Percentiles rank a stretch among this genome's conserved stretches.
These are phyloP conservation scores for Populus hybrid DNA, from an alignment of 441 rosid genomes.

Conservation along the genomic window DNA sequence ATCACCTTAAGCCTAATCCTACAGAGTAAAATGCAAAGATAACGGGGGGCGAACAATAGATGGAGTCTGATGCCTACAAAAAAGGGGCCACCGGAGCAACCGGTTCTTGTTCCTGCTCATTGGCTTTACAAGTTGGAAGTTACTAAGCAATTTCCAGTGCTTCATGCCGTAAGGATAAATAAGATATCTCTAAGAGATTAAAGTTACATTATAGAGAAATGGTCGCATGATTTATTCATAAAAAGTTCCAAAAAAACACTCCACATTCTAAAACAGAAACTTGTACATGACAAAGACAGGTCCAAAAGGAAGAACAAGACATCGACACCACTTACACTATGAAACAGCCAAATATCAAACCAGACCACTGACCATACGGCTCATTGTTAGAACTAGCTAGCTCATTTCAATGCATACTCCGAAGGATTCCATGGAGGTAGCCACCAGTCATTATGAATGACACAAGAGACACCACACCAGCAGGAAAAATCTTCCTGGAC, in stretches of 20 bases:
- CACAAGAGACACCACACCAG: conserved; percentile 76
- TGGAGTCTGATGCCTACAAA: no score
- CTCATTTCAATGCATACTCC: conserved; percentile 45
- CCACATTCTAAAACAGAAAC: not conserved
- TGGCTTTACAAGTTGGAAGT: not conserved
- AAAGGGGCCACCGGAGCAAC: no score
- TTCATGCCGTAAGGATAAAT: not conserved
- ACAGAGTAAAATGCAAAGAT: no score
- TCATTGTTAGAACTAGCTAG: not conserved
- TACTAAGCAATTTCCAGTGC: not conserved
- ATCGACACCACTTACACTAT: not conserved
- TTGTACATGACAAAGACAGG: conserved; percentile 1
- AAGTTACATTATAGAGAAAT: not conserved
- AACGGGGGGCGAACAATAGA: no score
- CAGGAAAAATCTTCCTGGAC: conserved; percentile 76
- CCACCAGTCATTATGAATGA: conserved; percentile 85
- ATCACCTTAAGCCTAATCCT: no score
- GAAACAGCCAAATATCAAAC: conserved; percentile 1
- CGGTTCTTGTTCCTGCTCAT: not conserved
- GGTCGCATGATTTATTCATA: not conserved
- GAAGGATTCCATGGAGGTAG: conserved; percentile 73
- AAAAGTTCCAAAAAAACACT: conserved; percentile 5
- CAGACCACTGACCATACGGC: not conserved
- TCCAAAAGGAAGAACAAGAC: not conserved
- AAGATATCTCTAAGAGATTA: not conserved